These are phyloP conservation scores for Tilletia indica DNA, from an alignment of 1,284 basidiomycete species.

Conservation along the genomic window DNA sequence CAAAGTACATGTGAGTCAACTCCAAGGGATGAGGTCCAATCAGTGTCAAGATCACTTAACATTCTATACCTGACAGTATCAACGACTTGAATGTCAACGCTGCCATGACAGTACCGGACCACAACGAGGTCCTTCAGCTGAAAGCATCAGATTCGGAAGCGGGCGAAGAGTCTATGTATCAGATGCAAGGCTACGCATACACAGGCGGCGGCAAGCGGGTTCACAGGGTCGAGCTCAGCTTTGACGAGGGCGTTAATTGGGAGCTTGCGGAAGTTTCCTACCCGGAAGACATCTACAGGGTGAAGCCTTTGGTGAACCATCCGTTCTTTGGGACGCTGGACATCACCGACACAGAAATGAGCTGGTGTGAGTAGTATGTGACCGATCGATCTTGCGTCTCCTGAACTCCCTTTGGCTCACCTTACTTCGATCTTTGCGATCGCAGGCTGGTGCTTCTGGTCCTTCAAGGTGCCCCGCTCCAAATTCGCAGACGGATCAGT, in stretches of 20 bases:
- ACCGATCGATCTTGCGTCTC: background rate
- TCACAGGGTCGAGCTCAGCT: slow-evolving; percentile 65
- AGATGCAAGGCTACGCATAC: slow-evolving; percentile 66
- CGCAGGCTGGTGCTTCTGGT: slow-evolving; percentile 68
- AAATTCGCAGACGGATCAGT: slow-evolving; percentile 57
- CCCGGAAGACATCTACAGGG: slow-evolving; percentile 65
- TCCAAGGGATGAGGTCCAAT: too few species aligned
- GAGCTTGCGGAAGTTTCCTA: slow-evolving; percentile 61
- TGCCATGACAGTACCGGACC: slow-evolving; percentile 65
- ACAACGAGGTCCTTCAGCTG: slow-evolving; percentile 61
- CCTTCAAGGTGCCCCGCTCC: slow-evolving; percentile 58
- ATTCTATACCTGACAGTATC: slow-evolving; percentile 26
- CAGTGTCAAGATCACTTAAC: too few species aligned
- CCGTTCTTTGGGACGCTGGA: slow-evolving; percentile 59
- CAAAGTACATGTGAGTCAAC: slow-evolving; percentile 57
- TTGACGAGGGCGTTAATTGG: slow-evolving; percentile 67
- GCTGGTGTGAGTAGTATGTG: slow-evolving; percentile 56
- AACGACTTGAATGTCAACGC: slow-evolving; percentile 68
- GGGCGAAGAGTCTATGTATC: background rate
- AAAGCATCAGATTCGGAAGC: slow-evolving; percentile 19
- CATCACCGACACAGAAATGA: slow-evolving; percentile 63
- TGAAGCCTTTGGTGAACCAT: slow-evolving; percentile 49
- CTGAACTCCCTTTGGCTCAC: background rate
- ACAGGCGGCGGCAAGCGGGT: slow-evolving; percentile 68
- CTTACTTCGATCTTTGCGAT: background rate